phyloP scores from a whole-genome alignment of 139 green algal species.

The Chlamydomonas asymmetrica region DNA sequence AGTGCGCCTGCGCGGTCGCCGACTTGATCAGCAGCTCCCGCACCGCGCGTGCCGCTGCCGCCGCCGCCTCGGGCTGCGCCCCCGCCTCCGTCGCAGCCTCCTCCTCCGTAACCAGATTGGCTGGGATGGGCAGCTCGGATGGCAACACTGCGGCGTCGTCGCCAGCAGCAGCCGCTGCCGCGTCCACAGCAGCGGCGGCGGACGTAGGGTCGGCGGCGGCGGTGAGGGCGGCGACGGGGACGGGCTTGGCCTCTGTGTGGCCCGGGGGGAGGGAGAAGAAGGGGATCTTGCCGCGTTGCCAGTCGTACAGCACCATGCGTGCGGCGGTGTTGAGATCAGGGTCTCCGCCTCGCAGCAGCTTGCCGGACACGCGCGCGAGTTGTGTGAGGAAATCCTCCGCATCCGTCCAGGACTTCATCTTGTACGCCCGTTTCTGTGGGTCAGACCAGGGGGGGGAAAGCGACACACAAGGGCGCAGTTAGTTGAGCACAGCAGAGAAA shows the following conservation, averaged over 20 bases:
- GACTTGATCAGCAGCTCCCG: conserved; percentile 48
- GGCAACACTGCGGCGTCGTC: background rate
- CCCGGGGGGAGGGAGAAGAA: conserved; percentile 92
- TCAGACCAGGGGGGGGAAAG: background rate
- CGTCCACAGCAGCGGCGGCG: conserved; percentile 25
- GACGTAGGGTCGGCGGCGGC: background rate
- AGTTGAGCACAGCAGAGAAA: background rate
- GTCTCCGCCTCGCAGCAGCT: conserved; percentile 84
- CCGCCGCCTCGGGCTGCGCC: conserved; percentile 41
- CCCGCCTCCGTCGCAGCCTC: conserved; percentile 51
- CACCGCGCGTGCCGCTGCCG: conserved; percentile 52
- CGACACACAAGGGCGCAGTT: no score
- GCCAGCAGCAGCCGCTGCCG: background rate
- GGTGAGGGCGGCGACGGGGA: background rate
- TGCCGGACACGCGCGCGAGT: conserved; percentile 71
- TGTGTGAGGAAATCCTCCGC: conserved; percentile 91
- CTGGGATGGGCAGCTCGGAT: conserved; percentile 36
- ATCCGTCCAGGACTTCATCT: conserved; percentile 81
- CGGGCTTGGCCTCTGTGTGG: conserved; percentile 50
- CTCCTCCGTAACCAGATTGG: conserved; percentile 53
- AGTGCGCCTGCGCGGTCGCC: conserved; percentile 50
- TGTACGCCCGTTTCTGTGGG: conserved; percentile 78
- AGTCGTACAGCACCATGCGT: conserved; percentile 97
- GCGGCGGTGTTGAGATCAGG: conserved; percentile 94
- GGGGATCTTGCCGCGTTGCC: conserved; percentile 96